These are phyloP conservation scores for Ophiocordyceps polyrhachis-furcata DNA, from an alignment of 2,329 filamentous ascomycete genomes.

Conservation along the genomic window DNA sequence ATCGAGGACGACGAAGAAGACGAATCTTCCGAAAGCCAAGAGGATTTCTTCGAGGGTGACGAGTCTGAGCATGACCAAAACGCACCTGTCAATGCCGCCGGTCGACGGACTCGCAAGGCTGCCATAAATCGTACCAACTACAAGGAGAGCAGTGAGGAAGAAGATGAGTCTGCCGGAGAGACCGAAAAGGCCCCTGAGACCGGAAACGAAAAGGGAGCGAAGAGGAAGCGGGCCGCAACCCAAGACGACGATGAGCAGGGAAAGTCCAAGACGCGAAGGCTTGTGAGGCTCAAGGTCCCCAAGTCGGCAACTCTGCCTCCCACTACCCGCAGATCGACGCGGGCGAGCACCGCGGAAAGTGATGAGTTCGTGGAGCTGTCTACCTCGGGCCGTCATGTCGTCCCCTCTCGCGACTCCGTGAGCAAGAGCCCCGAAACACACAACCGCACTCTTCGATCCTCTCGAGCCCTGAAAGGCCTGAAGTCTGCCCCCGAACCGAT, in stretches of 20 bases:
- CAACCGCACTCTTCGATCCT: constrained; percentile 22
- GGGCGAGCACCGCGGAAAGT: constrained; percentile 34
- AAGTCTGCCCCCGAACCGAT: constrained; percentile 29
- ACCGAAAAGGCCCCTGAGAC: constrained; percentile 9
- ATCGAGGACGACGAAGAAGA: constrained; percentile 44
- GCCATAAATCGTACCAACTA: constrained; percentile 27
- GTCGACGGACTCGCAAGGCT: constrained; percentile 28
- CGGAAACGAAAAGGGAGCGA: constrained; percentile 6
- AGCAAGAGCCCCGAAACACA: constrained; percentile 37
- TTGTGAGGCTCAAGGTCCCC: constrained; percentile 27
- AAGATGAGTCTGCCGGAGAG: constrained; percentile 13
- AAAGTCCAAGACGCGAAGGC: constrained; percentile 13
- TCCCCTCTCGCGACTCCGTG: constrained; percentile 27
- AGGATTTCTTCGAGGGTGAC: constrained; percentile 27
- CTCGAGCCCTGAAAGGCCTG: constrained; percentile 31
- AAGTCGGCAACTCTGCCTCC: constrained; percentile 8
- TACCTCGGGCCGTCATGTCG: constrained; percentile 39
- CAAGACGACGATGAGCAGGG: constrained; percentile 8
- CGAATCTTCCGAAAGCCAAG: constrained; percentile 32
- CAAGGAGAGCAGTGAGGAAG: constrained; percentile 25
- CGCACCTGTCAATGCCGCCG: constrained; percentile 25
- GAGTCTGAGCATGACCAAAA: constrained; percentile 21
- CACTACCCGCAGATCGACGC: constrained; percentile 27
- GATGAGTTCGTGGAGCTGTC: constrained; percentile 39
- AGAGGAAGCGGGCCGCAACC: constrained; percentile 13